Base-by-base conservation (phyloP, 2,329 filamentous ascomycete species). In the Trichoderma sp. region DNA sequence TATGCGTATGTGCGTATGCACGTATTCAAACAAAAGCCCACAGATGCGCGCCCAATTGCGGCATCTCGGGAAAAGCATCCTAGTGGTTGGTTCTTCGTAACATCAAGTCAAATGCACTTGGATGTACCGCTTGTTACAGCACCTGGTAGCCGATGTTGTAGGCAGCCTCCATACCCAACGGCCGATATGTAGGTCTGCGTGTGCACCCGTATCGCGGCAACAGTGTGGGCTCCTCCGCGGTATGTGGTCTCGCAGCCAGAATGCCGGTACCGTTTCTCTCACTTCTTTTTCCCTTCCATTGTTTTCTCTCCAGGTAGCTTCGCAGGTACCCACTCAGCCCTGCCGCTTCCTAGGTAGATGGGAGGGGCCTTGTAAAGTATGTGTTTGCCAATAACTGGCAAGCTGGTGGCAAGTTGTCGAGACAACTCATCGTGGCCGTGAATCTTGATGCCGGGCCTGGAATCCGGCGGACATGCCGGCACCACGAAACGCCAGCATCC, bases 351-450 rank as follows among this genome's bases (percentile, higher is more conserved):
- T 39, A 24, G 21, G 21, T n/a, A 62, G 60, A 55, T 26, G 60
- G 50, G 48, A 45, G 60, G 45, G 63, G 55, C 48, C 57, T 50
- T 48, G 52, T 39, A 39, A 14, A 39, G 12, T 50, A 64, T 64
- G 52, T 65, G 55, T 63, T 65, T 65, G 56, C 56, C 41, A 60
- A 34, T 56, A 60, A 60, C 48, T 59, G 63, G 63, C 56, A 59
- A 58, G 43, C 52, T 43, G 52, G 28, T 44, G 52, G 24, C 60
- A 64, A 58, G 57, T 30, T 65, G 50, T 60, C n/a, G 63, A 65
- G 63, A 65, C 64, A 65, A 65, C 64, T 44, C 57, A 65, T 65
- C 60, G 48, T n/a, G n/a, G 39, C 57, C 52, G 50, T 61, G 24
- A 54, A 19, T 24, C 34, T 50, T 62, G 57, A 34, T 50, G 57